Conservation (phyloP, 176 grass and related monocot species). For the Rhynchospora breviuscula region DNA sequence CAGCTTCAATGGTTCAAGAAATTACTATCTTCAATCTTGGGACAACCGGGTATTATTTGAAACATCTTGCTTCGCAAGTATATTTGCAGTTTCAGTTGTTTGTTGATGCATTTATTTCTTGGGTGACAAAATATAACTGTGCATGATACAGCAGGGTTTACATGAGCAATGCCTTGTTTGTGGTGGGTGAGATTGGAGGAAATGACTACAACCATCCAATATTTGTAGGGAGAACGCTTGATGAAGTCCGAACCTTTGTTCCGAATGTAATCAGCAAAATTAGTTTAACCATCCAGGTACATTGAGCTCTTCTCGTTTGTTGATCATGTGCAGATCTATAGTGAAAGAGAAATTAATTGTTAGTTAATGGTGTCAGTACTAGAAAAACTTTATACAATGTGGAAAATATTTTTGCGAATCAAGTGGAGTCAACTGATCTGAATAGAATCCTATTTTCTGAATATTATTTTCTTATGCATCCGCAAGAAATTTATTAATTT, state of each 20-base stretch:
- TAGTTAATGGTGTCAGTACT: too few species aligned
- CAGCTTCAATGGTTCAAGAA: constrained; percentile 76
- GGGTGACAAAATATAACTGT: neutral
- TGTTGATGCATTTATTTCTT: neutral
- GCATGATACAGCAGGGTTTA: constrained; percentile 9
- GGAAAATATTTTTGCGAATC: too few species aligned
- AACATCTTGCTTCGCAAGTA: neutral
- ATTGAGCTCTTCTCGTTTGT: too few species aligned
- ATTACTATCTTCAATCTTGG: constrained; percentile 35
- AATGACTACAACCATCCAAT: constrained; percentile 89
- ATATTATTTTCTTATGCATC: too few species aligned
- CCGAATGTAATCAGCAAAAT: constrained; percentile 55
- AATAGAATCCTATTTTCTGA: too few species aligned
- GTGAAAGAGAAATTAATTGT: too few species aligned
- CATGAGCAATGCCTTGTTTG: constrained; percentile 53
- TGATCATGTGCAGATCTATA: too few species aligned
- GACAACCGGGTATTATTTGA: neutral
- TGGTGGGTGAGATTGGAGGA: constrained; percentile 86
- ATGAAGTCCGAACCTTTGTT: constrained; percentile 58
- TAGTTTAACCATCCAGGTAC: constrained; percentile 59
- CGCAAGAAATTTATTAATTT: too few species aligned
- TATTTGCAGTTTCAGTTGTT: neutral
- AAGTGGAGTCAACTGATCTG: too few species aligned
- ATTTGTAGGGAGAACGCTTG: constrained; percentile 21
- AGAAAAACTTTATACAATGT: too few species aligned